These are phyloP conservation scores for Mycosphaerella arachidis DNA, from an alignment of 2,329 filamentous ascomycete genomes.

Conservation along the genomic window DNA sequence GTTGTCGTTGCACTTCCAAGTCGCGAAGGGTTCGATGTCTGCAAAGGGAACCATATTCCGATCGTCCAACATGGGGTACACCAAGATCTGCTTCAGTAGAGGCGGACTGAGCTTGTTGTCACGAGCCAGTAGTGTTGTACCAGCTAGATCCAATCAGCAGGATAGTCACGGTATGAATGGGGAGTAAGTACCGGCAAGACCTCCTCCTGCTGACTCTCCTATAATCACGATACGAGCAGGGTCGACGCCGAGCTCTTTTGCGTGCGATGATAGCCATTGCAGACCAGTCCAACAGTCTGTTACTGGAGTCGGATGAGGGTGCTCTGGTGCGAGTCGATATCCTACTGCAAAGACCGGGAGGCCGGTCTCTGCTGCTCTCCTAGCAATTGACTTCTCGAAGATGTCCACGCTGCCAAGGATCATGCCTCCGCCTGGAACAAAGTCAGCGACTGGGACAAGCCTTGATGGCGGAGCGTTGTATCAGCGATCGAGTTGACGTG, in stretches of 20 bases:
- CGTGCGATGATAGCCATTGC: slow-evolving; percentile 14
- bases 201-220: slow-evolving; percentile 17
- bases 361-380: no score
- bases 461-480: no score
- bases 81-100: slow-evolving; percentile 36
- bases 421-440: no score
- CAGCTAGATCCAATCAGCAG: slow-evolving; percentile 8
- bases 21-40: slow-evolving; percentile 33
- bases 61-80: slow-evolving; percentile 48
- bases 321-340: slow-evolving; percentile 8
- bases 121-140: slow-evolving; percentile 20
- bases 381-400: no score
- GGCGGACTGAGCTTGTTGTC: slow-evolving; percentile 17
- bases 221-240: slow-evolving; percentile 11
- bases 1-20: slow-evolving; percentile 39
- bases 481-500: no score
- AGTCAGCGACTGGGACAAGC: no score
- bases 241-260: slow-evolving; percentile 12
- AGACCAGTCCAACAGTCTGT: slow-evolving; percentile 18
- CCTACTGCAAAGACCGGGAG: slow-evolving; percentile 2
- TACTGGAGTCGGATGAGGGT: slow-evolving; percentile 2
- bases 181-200: slow-evolving; percentile 5
- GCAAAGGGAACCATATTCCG: slow-evolving; percentile 31
- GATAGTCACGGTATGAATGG: background rate
- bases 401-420: no score